Conservation (phyloP, 805 yeast species). For the Candida manassasensis region DNA sequence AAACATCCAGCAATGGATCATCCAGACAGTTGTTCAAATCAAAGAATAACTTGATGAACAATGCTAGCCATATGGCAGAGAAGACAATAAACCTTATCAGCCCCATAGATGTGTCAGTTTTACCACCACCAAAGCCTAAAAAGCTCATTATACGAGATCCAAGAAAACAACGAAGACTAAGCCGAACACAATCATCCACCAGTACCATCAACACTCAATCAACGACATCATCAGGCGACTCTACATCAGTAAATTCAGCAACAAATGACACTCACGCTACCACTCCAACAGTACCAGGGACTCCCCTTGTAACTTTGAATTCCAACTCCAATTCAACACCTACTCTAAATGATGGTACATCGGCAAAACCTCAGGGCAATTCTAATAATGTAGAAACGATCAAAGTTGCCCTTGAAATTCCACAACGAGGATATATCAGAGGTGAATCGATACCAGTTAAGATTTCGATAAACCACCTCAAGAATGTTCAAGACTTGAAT, state of each 20-base stretch:
- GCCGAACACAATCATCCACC: conserved; percentile 32
- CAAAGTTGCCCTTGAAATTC: conserved; percentile 31
- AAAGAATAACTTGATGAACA: conserved; percentile 20
- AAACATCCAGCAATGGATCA: conserved; percentile 3
- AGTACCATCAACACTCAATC: conserved; percentile 26
- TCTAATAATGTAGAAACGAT: conserved; percentile 19
- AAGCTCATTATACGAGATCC: conserved; percentile 59
- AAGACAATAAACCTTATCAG: conserved; percentile 55
- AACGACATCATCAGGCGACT: conserved; percentile 15
- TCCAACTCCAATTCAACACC: conserved; percentile 17
- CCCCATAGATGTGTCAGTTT: conserved; percentile 67
- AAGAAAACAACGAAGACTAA: conserved; percentile 18
- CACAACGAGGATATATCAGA: conserved; percentile 66
- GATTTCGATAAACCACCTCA: conserved; percentile 62
- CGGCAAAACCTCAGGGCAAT: conserved; percentile 3
- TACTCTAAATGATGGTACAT: background rate
- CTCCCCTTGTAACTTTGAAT: conserved; percentile 28
- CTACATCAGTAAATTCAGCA: conserved; percentile 27
- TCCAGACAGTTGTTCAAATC: conserved; percentile 17
- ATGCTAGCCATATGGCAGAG: conserved; percentile 45
- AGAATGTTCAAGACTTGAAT: conserved; percentile 60
- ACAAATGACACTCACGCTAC: conserved; percentile 13
- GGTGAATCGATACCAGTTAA: conserved; percentile 79
- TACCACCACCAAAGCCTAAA: conserved; percentile 66
- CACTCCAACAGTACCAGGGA: conserved; percentile 15